Conservation (phyloP, 192 early-diverging fungal genomes). For the Rhizophlyctis rosea region DNA sequence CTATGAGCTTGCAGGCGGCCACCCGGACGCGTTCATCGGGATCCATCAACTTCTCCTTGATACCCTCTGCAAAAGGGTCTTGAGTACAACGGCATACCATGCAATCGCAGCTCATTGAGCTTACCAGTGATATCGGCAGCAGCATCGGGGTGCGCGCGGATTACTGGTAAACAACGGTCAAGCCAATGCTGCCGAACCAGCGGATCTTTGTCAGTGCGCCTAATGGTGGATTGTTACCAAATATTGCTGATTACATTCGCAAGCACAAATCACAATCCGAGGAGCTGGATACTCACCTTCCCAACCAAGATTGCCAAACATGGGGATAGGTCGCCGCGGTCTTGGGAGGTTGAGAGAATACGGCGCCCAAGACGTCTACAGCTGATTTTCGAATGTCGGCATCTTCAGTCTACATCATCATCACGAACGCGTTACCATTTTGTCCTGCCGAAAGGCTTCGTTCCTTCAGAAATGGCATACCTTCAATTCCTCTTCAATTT, state of each 20-base stretch:
- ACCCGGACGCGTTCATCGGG: conserved; percentile 91
- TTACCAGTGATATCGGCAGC: conserved; percentile 69
- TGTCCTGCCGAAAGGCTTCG: too few species aligned
- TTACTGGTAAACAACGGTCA: conserved; percentile 58
- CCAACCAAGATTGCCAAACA: conserved; percentile 83
- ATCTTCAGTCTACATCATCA: conserved; percentile 56
- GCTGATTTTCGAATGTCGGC: conserved; percentile 72
- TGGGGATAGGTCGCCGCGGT: conserved; percentile 71
- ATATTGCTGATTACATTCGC: too few species aligned
- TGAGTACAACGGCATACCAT: conserved; percentile 2
- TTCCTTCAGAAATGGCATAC: too few species aligned
- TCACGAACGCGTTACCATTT: conserved; percentile 2
- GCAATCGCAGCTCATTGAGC: not conserved
- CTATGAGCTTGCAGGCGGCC: conserved; percentile 66
- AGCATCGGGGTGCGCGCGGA: conserved; percentile 69
- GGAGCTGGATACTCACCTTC: conserved; percentile 72
- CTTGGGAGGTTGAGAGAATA: conserved; percentile 79
- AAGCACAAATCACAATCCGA: too few species aligned
- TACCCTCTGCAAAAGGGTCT: conserved; percentile 46
- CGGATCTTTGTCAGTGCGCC: conserved; percentile 74
- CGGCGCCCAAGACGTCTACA: conserved; percentile 75
- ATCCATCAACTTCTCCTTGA: conserved; percentile 73
- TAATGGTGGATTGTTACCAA: too few species aligned
- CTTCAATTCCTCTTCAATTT: conserved; percentile 87
- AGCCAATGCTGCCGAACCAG: conserved; percentile 74